A percentile compares a stretch with the other conserved stretches of the same genome.
phyloP scores from a whole-genome alignment of 176 grass and related monocot species.

The Carex cristatella region DNA sequence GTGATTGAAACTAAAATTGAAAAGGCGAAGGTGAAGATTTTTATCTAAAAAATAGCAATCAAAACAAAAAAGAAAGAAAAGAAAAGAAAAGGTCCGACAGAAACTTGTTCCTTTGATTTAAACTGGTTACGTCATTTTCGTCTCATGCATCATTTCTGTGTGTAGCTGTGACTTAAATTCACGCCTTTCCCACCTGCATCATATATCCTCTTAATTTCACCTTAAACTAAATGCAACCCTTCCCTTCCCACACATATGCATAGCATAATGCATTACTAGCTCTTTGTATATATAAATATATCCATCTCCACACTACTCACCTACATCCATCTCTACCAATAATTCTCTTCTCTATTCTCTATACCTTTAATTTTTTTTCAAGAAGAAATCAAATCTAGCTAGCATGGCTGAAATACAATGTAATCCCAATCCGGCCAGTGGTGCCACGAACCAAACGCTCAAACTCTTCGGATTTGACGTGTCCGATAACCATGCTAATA shows the following conservation, averaged over 20 bases:
- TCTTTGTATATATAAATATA: constrained; percentile 17
- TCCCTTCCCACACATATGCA: background rate
- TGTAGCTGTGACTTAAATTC: constrained; percentile 24
- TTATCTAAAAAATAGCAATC: background rate
- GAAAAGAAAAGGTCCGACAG: background rate
- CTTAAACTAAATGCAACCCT: background rate
- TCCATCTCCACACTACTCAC: background rate
- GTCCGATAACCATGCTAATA: background rate
- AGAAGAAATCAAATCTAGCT: background rate
- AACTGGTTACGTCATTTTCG: constrained; percentile 6
- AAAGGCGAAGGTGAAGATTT: background rate
- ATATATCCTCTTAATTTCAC: background rate
- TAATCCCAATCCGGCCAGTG: constrained; percentile 22
- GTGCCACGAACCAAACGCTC: background rate
- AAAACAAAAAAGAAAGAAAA: background rate
- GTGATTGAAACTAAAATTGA: background rate
- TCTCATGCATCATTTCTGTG: constrained; percentile 4
- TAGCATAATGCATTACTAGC: background rate
- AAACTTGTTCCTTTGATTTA: constrained; percentile 10
- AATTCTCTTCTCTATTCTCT: background rate
- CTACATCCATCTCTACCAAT: constrained; percentile 5
- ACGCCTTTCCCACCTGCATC: constrained; percentile 10
- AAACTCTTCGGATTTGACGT: constrained; percentile 42
- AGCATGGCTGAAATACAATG: constrained; percentile 41
- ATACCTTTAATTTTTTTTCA: background rate